Base-by-base conservation (phyloP, 1,284 basidiomycete genomes). In the Omphalotus olearius region DNA sequence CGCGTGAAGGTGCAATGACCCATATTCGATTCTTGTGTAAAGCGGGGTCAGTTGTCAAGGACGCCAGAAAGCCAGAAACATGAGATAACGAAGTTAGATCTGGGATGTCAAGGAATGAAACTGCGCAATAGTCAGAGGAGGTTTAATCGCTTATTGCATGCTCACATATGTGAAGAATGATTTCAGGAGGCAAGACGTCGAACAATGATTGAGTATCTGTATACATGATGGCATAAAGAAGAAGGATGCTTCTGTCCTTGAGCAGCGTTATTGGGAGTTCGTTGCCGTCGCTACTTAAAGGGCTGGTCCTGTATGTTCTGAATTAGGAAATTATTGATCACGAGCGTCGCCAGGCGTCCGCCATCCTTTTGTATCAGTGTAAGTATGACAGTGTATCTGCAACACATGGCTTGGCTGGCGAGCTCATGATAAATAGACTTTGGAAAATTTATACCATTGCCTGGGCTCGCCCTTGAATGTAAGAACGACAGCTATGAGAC, bases 91-190 rank as follows among this genome's bases (percentile, higher is more conserved):
- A 63, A 47, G 74, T 73, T 42, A 88, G 75, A 61, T 88, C 86
- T 0, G 86, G 85, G 6, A 88, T 64, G 64, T 88, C 85, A 45
- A 88, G 71, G 62, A 77, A 88, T 1, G 82, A 80, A 40, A 85
- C 85, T 86, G 57, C 11, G 11, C 13, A 9, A 33, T 11, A 43
- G 26, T 17, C 1, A 36, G 35, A 58, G 44, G 37, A 50, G 56
- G 5, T 23, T 23, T 23, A 41, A 38, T 33, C 16, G 45, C 41
- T 36, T 41, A 37, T 10, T 10, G 26, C 23, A 18, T 46, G 69
- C 76, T 53, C 58, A 83, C 83, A 66, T 36, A 86, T 83, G 58
- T 81, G 68, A 38, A 87, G 70, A 36, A 80, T 56, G 35, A 79
- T 66, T 64, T 86, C 85, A 33, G 74, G 69, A 11, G 82, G 81